phyloP scores from a whole-genome alignment of 2,329 filamentous ascomycete genomes.

The Colletotrichum incanum region DNA sequence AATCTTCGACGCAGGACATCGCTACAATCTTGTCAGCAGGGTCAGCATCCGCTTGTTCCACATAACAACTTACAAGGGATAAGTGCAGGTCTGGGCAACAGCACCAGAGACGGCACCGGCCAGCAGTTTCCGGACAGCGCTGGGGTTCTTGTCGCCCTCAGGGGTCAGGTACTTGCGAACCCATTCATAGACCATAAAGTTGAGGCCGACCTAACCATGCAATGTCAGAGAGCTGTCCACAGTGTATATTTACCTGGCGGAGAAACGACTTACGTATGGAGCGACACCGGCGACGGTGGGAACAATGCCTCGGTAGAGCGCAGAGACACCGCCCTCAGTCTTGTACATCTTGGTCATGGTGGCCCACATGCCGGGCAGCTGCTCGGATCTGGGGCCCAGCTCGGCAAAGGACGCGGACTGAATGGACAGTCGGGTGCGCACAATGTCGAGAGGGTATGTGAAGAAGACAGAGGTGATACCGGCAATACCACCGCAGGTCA shows the following conservation, averaged over 20 bases:
- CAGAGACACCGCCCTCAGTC: conserved; percentile 86
- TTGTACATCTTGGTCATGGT: conserved; percentile 90
- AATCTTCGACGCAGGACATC: conserved; percentile 94
- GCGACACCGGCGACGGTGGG: conserved; percentile 96
- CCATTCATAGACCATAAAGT: conserved; percentile 98
- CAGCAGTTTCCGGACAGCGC: conserved; percentile 83
- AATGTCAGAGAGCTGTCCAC: conserved; percentile 25
- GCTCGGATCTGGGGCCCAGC: conserved; percentile 74
- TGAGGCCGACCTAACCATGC: conserved; percentile 82
- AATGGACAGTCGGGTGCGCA: conserved; percentile 95
- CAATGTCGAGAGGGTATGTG: conserved; percentile 98
- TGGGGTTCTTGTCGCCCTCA: conserved; percentile 89
- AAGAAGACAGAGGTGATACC: conserved; percentile 96
- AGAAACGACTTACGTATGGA: conserved; percentile 79
- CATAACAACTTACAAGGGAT: conserved; percentile 85
- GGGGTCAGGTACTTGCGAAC: conserved; percentile 87
- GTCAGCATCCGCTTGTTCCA: conserved; percentile 25
- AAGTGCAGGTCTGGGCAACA: conserved; percentile 97
- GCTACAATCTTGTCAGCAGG: conserved; percentile 61
- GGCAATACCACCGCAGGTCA: conserved; percentile 91
- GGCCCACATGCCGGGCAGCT: conserved; percentile 92
- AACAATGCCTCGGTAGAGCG: conserved; percentile 94
- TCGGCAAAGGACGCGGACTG: conserved; percentile 95
- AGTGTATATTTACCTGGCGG: background rate
- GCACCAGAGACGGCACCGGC: conserved; percentile 96